phyloP scores from a whole-genome alignment of 345 rosid genomes.

The Linum lewisii region DNA sequence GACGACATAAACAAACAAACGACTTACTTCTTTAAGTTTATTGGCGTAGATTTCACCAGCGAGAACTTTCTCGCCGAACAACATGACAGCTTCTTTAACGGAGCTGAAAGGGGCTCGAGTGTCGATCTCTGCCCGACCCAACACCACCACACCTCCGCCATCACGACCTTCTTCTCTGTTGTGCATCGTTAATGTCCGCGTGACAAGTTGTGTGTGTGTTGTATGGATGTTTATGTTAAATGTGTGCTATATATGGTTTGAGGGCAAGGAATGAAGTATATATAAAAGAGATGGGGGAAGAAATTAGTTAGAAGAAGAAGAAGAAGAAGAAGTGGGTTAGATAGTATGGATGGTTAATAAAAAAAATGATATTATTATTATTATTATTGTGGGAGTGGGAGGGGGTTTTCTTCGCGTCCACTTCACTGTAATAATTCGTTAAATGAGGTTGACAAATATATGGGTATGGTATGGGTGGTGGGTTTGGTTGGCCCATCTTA shows the following conservation, averaged over 20 bases:
- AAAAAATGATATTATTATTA: no score
- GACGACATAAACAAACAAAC: no score
- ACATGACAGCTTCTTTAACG: constrained; percentile 19
- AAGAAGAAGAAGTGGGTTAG: background rate
- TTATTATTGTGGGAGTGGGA: constrained; percentile 1
- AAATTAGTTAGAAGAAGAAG: background rate
- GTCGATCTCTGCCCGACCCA: constrained; percentile 20
- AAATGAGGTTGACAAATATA: constrained; percentile 19
- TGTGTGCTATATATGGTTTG: background rate
- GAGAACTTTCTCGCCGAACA: constrained; percentile 22
- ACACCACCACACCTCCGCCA: constrained; percentile 5
- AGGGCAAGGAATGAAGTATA: background rate
- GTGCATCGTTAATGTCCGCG: background rate
- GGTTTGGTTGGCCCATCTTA: constrained; percentile 12
- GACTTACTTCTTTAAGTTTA: constrained; percentile 20
- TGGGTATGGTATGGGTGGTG: no score
- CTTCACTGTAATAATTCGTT: constrained; percentile 24
- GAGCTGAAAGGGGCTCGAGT: constrained; percentile 23
- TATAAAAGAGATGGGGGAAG: background rate
- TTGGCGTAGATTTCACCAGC: constrained; percentile 18
- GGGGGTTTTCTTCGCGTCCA: constrained; percentile 24
- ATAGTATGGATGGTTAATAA: background rate
- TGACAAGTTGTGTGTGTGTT: background rate
- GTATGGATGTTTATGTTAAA: background rate
- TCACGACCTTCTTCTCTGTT: constrained; percentile 6